These are phyloP conservation scores for Botrytis tulipae DNA, from an alignment of 2,329 filamentous ascomycete species.

Conservation along the genomic window DNA sequence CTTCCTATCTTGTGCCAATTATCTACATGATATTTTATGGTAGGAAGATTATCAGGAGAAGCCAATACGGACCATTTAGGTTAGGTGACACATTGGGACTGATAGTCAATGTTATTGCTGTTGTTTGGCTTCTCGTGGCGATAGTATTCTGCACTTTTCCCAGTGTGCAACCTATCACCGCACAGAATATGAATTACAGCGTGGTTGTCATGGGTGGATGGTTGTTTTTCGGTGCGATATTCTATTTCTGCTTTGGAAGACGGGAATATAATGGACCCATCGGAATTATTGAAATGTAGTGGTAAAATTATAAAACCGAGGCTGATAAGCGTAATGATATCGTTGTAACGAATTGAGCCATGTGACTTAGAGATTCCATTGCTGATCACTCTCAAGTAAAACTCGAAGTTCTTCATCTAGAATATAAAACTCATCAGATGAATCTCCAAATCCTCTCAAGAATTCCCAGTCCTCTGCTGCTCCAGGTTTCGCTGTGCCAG, in stretches of 20 bases:
- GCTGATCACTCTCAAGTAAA: constrained; percentile 28
- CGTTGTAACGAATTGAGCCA: background rate
- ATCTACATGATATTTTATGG: constrained; percentile 42
- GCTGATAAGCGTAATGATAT: background rate
- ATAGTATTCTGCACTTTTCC: constrained; percentile 49
- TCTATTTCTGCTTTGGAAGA: constrained; percentile 38
- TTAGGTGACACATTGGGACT: constrained; percentile 40
- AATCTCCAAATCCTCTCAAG: constrained; percentile 35
- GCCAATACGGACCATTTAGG: constrained; percentile 32
- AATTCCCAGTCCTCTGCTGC: constrained; percentile 35
- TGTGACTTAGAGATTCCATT: constrained; percentile 19
- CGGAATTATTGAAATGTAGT: constrained; percentile 6
- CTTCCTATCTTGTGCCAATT: constrained; percentile 45
- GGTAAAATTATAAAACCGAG: background rate
- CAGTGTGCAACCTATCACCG: constrained; percentile 42
- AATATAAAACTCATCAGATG: constrained; percentile 36
- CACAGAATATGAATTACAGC: constrained; percentile 49
- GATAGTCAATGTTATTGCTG: constrained; percentile 43
- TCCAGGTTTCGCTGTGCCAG: background rate
- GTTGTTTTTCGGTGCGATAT: constrained; percentile 40
- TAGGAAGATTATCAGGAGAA: constrained; percentile 33
- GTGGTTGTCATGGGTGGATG: constrained; percentile 45
- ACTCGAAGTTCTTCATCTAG: constrained; percentile 35
- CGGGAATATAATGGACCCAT: constrained; percentile 34
- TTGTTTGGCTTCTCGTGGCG: constrained; percentile 46